Base-by-base conservation (phyloP, 495 filamentous ascomycete species). In the Podospora australis region DNA sequence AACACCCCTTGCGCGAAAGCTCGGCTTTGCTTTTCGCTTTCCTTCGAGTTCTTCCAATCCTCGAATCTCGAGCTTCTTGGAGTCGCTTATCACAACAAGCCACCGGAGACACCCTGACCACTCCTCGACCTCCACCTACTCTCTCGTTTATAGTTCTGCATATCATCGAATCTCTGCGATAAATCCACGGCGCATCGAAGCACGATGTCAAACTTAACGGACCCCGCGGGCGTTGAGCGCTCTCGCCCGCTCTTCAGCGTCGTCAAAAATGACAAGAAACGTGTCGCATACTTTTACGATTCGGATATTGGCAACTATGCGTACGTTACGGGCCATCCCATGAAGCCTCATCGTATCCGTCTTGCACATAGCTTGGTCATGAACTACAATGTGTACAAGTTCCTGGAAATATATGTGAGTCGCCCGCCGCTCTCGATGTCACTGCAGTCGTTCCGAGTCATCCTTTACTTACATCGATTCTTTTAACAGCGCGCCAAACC, bases 311-410 rank as follows among this genome's bases (percentile, higher is more conserved):
- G 90, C 48, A 96, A 95, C 64, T 80, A 96, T 74, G 92, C 92
- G 63, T 99, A 99, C 64, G 87, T 95, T 52, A 90, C 92, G 16
- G 92, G 92, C 21, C 92, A 99, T 72, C 92, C 92, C 14, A 99
- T 99, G 92, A 99, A 99, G 73, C 92, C 92, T 13, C 92, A 98
- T 72, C 83, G 92, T 38, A 97, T 99, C 67, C 82, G 92, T 54
- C 84, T 99, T 78, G 88, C 92, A 32, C 92, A 99, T 72, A 90
- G 84, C 55, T 67, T 99, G 66, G 90, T 99, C 46, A 97, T 99
- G 92, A 97, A 99, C 67, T 97, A 96, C 70, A 86, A 87, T 20
- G 78, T 96, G 0, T 99, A 97, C 70, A 95, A 95, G 69, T 94
- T 94, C 63, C 94, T 99, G 82, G 92, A 99, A 58, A 96, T 99